Conservation (phyloP, 1,284 basidiomycete genomes). For the Ceratobasidium sp. region DNA sequence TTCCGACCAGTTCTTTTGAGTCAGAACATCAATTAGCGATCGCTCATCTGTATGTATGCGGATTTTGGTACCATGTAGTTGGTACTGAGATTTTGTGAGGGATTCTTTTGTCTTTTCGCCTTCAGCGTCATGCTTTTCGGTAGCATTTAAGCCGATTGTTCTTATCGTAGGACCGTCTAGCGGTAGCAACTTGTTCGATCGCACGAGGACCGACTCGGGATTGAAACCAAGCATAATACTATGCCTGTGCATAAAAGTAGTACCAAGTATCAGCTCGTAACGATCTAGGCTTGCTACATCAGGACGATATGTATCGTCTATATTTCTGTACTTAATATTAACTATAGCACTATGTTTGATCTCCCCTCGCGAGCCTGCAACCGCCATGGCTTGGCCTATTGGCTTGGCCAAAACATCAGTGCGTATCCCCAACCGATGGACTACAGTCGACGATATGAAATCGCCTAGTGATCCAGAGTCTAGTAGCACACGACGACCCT, state of each 20-base stretch:
- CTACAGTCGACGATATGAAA: constrained; percentile 56
- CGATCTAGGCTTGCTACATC: constrained; percentile 48
- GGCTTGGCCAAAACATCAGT: constrained; percentile 38
- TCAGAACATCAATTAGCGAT: constrained; percentile 55
- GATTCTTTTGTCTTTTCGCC: constrained; percentile 54
- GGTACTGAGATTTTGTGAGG: constrained; percentile 57
- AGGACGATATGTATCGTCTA: background rate
- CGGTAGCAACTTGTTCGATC: constrained; percentile 40
- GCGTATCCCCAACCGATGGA: constrained; percentile 56
- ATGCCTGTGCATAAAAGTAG: constrained; percentile 55
- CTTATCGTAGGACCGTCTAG: constrained; percentile 51
- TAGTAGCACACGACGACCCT: constrained; percentile 53
- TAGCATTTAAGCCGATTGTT: constrained; percentile 48
- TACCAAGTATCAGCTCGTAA: constrained; percentile 56
- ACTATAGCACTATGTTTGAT: constrained; percentile 19
- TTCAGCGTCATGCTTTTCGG: constrained; percentile 12
- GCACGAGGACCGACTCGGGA: constrained; percentile 49
- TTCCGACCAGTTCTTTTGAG: constrained; percentile 56
- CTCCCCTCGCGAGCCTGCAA: constrained; percentile 2
- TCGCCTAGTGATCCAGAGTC: constrained; percentile 58
- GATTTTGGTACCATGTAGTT: constrained; percentile 58
- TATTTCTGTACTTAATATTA: constrained; percentile 19
- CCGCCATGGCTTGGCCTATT: constrained; percentile 21
- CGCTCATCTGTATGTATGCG: constrained; percentile 57
- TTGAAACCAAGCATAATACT: constrained; percentile 52